A percentile compares a stretch with the other conserved stretches of the same genome.
Evolutionary conservation across 1,284 basidiomycete genomes (phyloP).

Genomic region (Cutaneotrichosporon cavernicola): DNA sequence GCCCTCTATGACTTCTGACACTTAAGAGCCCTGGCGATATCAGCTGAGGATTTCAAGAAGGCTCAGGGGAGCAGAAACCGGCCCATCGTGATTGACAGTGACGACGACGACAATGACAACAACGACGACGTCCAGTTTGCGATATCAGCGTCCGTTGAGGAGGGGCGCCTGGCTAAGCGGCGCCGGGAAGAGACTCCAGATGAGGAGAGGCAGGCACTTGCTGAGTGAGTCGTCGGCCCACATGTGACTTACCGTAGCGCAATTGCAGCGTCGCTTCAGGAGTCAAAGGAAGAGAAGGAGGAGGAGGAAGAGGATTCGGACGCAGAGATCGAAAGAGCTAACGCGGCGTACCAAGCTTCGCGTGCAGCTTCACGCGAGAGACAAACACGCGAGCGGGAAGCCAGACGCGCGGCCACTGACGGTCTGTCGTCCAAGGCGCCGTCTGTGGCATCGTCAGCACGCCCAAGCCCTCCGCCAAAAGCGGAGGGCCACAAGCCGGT

Average conservation of each 20-base stretch:
- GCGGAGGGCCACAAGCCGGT: background rate
- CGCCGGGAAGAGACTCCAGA: conserved; percentile 41
- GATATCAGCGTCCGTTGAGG: conserved; percentile 28
- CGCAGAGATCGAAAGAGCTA: conserved; percentile 24
- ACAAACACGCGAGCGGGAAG: conserved; percentile 10
- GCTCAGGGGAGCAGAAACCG: background rate
- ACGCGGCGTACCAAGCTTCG: conserved; percentile 26
- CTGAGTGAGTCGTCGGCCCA: conserved; percentile 32
- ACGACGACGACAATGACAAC: conserved; percentile 33
- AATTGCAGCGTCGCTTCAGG: conserved; percentile 35
- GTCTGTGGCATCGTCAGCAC: conserved; percentile 8
- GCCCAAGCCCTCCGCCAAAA: background rate
- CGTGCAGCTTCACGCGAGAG: conserved; percentile 23
- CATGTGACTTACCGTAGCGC: conserved; percentile 28
- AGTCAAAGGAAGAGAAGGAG: conserved; percentile 1
- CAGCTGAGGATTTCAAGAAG: conserved; percentile 27
- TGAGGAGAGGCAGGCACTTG: conserved; percentile 41
- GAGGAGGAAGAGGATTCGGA: conserved; percentile 17
- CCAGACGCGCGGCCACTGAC: conserved; percentile 7
- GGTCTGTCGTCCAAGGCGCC: conserved; percentile 7
- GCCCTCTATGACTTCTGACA: background rate
- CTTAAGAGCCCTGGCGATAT: conserved; percentile 33
- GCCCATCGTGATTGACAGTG: conserved; percentile 13
- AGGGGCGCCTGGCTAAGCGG: conserved; percentile 32
- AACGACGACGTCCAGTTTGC: conserved; percentile 38